Evolutionary conservation across 2,329 filamentous ascomycete species (phyloP), one percentile per base, ranked within the genome.

Genomic region (Colletotrichum viniferum): DNA sequence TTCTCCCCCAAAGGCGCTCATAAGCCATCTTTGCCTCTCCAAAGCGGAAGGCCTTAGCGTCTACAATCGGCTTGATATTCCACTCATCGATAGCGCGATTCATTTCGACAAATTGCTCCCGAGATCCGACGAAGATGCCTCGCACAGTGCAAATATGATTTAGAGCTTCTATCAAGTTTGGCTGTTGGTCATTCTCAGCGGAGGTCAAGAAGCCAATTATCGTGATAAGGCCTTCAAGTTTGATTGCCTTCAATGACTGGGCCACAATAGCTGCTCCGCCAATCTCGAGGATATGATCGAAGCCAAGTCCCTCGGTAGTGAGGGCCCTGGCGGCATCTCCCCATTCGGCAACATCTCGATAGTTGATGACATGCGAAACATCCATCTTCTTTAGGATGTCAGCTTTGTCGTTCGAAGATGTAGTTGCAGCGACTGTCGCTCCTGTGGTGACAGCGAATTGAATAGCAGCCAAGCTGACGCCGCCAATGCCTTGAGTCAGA

Each of bases 311-410:
- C 21, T 43, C 4, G 0, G 21, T 14, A 14, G 89, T 90, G 7
- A 91, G 81, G 65, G 82, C 84, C 77, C 87, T 87, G 0, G 88
- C 90, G 7, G 85, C 85, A 80, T 88, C 85, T 52, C 90, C 90
- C 90, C 90, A 92, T 78, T 88, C 85, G 0, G 82, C 74, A 52
- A 87, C 87, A 43, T 87, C 84, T 68, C 84, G 84, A 83, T 92
- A 92, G 84, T 92, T 91, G 80, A 92, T 85, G 66, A 92, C 85
- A 77, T 91, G 86, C 77, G 90, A 86, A 1, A 89, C 90, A 43
- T 90, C 90, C 10, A 90, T 82, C 77, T 86, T 83, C 81, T 88
- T 88, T 16, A 92, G 84, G 32, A 81, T 80, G 32, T 87, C 84
- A 5, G 82, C 87, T 81, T 92, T 92, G 4, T 83, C 82, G 0